Conservation (phyloP, 139 green algal species). For the Chlamydomonas incerta region DNA sequence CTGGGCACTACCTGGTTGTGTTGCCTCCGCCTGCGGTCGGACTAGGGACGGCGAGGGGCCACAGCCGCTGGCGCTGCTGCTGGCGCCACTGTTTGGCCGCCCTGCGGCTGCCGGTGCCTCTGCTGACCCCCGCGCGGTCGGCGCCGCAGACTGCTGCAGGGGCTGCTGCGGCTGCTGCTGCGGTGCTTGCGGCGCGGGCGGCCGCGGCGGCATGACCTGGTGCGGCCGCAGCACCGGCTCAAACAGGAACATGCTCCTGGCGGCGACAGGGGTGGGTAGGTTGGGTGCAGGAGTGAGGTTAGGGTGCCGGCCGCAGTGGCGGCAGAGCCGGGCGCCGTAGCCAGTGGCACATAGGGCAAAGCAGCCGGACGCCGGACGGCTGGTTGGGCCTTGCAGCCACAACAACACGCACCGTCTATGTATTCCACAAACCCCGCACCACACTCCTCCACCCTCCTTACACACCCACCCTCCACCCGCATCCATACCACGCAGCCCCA, state of each 20-base stretch:
- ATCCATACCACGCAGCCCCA: no score
- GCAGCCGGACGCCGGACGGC: no score
- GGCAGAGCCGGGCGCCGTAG: background rate
- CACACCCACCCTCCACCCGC: no score
- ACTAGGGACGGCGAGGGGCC: background rate
- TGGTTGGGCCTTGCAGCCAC: no score
- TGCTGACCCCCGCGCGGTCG: background rate
- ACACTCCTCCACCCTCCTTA: no score
- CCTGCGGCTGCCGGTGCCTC: background rate
- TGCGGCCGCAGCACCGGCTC: constrained; percentile 16
- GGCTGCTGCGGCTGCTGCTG: no score
- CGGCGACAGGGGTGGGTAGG: background rate
- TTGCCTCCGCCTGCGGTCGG: background rate
- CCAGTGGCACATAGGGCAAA: background rate
- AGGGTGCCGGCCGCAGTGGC: background rate
- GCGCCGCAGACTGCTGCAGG: no score
- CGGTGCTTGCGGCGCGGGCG: no score
- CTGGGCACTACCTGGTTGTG: no score
- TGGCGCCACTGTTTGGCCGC: background rate
- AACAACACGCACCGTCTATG: no score
- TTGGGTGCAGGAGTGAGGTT: background rate
- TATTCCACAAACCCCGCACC: no score
- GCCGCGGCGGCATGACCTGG: background rate
- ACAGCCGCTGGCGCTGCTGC: background rate
- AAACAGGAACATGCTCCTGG: constrained; percentile 39